phyloP scores from a whole-genome alignment of 345 rosid species.

The Turnera subulata region DNA sequence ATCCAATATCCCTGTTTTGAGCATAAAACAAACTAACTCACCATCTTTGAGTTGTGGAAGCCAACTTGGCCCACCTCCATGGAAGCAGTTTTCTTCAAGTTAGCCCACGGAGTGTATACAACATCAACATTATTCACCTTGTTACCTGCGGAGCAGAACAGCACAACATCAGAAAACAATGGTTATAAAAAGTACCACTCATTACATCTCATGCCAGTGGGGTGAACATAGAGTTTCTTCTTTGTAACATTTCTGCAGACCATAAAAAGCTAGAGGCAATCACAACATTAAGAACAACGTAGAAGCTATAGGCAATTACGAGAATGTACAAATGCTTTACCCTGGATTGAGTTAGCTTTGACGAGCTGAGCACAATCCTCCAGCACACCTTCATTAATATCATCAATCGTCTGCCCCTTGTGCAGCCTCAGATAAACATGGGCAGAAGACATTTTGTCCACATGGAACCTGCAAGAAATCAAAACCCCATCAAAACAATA shows the following conservation, averaged over 20 bases:
- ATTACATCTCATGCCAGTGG: too few relatives aligned
- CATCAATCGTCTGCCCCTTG: constrained; percentile 81
- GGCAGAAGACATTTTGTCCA: constrained; percentile 98
- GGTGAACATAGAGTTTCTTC: background rate
- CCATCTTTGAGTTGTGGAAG: constrained; percentile 85
- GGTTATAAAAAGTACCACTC: too few relatives aligned
- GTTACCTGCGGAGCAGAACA: constrained; percentile 51
- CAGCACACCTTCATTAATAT: constrained; percentile 72
- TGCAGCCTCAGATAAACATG: constrained; percentile 93
- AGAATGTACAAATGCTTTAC: constrained; percentile 24
- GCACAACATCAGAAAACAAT: background rate
- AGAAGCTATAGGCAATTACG: too few relatives aligned
- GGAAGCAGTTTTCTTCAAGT: constrained; percentile 90
- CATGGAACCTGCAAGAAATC: constrained; percentile 74
- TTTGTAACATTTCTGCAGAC: background rate
- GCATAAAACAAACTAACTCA: constrained; percentile 24
- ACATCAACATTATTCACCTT: constrained; percentile 92
- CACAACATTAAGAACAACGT: background rate
- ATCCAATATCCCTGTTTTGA: background rate
- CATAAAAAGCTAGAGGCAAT: background rate
- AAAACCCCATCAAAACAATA: background rate
- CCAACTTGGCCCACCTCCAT: constrained; percentile 99
- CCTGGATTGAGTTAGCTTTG: constrained; percentile 98
- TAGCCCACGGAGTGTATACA: constrained; percentile 95
- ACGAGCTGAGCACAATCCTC: constrained; percentile 99